These are phyloP conservation scores for Punica granatum DNA, from an alignment of 345 rosid genomes.

Conservation along the genomic window DNA sequence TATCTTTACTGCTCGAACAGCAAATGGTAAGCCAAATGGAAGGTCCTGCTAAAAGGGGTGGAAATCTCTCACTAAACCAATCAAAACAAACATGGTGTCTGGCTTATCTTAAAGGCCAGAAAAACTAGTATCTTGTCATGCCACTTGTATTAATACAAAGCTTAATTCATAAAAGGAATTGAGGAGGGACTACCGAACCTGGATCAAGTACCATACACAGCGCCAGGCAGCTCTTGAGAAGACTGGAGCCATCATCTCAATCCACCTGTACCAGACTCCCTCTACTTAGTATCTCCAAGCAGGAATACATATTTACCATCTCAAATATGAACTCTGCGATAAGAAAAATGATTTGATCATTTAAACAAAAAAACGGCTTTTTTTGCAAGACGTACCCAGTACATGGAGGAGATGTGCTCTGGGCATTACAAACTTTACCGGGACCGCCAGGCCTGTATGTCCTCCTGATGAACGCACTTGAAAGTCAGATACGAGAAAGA, in stretches of 20 bases:
- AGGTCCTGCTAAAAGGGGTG: neutral
- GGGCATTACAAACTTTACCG: slow-evolving; percentile 31
- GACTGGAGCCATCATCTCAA: slow-evolving; percentile 79
- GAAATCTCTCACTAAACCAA: neutral
- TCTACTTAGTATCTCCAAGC: slow-evolving; percentile 10
- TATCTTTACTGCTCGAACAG: neutral
- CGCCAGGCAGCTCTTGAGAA: slow-evolving; percentile 70
- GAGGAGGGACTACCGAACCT: slow-evolving; percentile 25
- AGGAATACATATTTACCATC: neutral
- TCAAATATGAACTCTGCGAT: neutral
- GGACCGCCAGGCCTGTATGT: slow-evolving; percentile 32
- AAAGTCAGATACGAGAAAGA: slow-evolving; percentile 4
- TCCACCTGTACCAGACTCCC: slow-evolving; percentile 39
- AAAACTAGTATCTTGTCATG: neutral
- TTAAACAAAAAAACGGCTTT: neutral
- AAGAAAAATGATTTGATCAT: neutral
- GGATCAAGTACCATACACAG: slow-evolving; percentile 72
- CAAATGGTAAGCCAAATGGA: neutral
- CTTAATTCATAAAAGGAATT: neutral
- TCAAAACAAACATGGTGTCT: neutral
- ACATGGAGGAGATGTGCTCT: slow-evolving; percentile 58
- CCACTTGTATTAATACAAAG: neutral
- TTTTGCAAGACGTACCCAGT: slow-evolving; percentile 42
- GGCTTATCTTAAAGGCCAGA: no score
- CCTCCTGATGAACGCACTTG: slow-evolving; percentile 33